Evolutionary conservation across 305 asterid genomes (phyloP).

Genomic region (Caryopteris hybrid): DNA sequence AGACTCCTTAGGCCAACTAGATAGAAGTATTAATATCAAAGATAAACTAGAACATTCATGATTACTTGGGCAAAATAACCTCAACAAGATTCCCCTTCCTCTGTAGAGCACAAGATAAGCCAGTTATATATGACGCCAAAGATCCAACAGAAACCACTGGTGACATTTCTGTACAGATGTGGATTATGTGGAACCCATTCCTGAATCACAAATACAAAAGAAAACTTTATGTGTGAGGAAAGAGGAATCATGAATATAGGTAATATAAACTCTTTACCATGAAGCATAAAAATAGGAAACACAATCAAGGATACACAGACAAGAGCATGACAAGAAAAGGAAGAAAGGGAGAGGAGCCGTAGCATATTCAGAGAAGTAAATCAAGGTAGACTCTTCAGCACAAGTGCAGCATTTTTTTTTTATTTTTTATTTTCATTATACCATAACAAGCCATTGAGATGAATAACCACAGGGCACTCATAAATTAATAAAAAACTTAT

Average conservation of each 20-base stretch:
- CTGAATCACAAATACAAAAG: conserved; percentile 33
- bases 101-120: conserved; percentile 67
- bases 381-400: conserved; percentile 6
- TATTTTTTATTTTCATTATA: background rate
- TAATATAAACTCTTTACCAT: conserved; percentile 6
- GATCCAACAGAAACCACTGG: conserved; percentile 74
- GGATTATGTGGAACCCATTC: conserved; percentile 64
- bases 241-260: background rate
- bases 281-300: conserved; percentile 11
- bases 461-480: background rate
- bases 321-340: background rate
- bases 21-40: background rate
- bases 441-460: background rate
- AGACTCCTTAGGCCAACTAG: conserved; percentile 1
- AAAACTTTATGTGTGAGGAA: conserved; percentile 9
- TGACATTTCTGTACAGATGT: conserved; percentile 86
- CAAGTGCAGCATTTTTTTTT: background rate
- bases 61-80: conserved; percentile 90
- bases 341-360: background rate
- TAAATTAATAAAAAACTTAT: background rate
- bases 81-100: conserved; percentile 77
- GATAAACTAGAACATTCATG: conserved; percentile 24
- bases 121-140: conserved; percentile 70
- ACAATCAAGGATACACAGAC: background rate
- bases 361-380: background rate